Conservation (phyloP, 306 rosid genomes). For the Mucuna pruriens region DNA sequence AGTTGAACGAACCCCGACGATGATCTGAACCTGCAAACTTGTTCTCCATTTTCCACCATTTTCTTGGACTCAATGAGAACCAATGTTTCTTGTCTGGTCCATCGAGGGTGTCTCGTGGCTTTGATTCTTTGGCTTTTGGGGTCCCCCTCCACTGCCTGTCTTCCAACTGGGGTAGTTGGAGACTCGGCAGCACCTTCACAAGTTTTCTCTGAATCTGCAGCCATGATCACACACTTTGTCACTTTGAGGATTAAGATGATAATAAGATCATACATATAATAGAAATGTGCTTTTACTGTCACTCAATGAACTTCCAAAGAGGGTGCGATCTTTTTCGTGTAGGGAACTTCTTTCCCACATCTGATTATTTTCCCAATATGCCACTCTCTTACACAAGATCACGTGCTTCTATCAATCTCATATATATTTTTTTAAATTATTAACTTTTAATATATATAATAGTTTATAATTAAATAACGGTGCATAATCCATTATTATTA, state of each 20-base stretch:
- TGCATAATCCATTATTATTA: no score
- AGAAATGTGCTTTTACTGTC: conserved; percentile 1
- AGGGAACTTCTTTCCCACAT: conserved; percentile 28
- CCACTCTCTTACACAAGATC: conserved; percentile 1
- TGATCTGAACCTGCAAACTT: conserved; percentile 23
- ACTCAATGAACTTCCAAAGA: conserved; percentile 37
- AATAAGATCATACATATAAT: conserved; percentile 23
- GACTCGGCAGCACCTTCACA: conserved; percentile 30
- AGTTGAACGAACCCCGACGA: conserved; percentile 26
- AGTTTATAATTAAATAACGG: no score
- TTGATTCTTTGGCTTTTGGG: conserved; percentile 36
- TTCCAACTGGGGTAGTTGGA: conserved; percentile 37
- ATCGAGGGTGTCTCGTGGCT: conserved; percentile 58
- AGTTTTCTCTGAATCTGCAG: conserved; percentile 37
- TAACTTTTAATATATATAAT: no score
- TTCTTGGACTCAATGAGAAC: conserved; percentile 58
- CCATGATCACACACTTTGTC: conserved; percentile 38
- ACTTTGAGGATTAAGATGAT: conserved; percentile 27
- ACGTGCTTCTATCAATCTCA: no score
- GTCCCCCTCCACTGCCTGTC: conserved; percentile 20
- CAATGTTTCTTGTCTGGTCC: conserved; percentile 57
- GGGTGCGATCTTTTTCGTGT: conserved; percentile 37
- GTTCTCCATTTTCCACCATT: conserved; percentile 48
- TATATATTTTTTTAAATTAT: no score
- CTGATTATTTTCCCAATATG: conserved; percentile 35